phyloP scores from a whole-genome alignment of 352 stramenopile genomes.

The Globisporangium viniferum region DNA sequence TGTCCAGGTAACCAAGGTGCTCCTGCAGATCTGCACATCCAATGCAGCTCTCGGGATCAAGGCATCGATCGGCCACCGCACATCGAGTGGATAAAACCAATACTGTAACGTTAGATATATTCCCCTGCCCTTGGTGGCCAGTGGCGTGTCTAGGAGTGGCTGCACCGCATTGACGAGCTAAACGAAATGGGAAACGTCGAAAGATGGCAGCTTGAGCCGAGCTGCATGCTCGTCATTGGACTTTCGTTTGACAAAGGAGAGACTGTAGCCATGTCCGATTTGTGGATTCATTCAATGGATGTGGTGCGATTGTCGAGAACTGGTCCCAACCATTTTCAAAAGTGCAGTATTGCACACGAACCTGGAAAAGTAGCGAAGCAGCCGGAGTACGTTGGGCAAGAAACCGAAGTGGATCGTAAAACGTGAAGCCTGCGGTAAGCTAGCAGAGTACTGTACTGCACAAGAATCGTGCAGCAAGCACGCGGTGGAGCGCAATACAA shows the following conservation, averaged over 20 bases:
- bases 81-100: background rate
- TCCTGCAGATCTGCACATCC: background rate
- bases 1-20: background rate
- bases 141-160: background rate
- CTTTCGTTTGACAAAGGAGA: background rate
- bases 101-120: background rate
- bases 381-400: background rate
- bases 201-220: background rate
- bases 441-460: background rate
- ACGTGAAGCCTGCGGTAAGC: background rate
- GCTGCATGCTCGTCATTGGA: background rate
- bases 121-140: background rate
- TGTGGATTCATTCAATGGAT: background rate
- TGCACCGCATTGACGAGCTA: background rate
- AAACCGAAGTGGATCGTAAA: background rate
- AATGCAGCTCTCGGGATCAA: background rate
- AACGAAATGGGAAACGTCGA: background rate
- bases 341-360: background rate
- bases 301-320: background rate
- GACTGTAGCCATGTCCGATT: background rate
- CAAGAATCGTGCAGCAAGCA: background rate
- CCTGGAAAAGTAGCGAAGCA: background rate
- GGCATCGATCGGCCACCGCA: background rate
- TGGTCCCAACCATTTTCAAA: background rate
- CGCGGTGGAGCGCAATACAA: background rate